Evolutionary conservation across 2,329 filamentous ascomycete genomes (phyloP).

Genomic region (Harringtonia aguacate): DNA sequence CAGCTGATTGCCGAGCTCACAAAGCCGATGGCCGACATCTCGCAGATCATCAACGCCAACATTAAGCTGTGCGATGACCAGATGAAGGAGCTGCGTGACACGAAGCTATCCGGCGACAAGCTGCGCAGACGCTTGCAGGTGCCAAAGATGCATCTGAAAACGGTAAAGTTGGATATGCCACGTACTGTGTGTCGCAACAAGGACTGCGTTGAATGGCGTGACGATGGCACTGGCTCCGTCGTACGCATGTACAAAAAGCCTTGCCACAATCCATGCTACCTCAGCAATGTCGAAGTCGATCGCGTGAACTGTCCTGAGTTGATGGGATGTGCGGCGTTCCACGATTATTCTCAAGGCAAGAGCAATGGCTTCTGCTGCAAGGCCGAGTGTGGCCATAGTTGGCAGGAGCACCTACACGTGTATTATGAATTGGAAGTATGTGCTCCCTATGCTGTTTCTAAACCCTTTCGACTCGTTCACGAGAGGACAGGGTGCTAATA

Average conservation of each 20-base stretch:
- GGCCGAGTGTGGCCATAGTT: conserved; percentile 16
- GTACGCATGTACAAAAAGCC: conserved; percentile 18
- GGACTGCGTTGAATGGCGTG: conserved; percentile 17
- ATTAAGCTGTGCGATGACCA: conserved; percentile 21
- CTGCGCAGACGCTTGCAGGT: conserved; percentile 17
- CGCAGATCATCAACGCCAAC: conserved; percentile 20
- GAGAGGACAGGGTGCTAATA: not conserved
- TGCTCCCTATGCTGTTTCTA: not conserved
- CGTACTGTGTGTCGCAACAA: conserved; percentile 21
- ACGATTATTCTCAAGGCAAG: too few relatives aligned
- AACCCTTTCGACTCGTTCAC: too few relatives aligned
- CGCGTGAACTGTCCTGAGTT: conserved; percentile 15
- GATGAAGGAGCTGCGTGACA: conserved; percentile 16
- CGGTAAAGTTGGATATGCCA: conserved; percentile 14
- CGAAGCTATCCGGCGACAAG: conserved; percentile 14
- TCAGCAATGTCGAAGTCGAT: conserved; percentile 17
- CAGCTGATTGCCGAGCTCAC: conserved; percentile 24
- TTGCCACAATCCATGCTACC: conserved; percentile 21
- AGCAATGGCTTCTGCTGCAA: conserved; percentile 15
- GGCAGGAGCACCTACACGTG: conserved; percentile 26
- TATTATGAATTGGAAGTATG: conserved; percentile 17
- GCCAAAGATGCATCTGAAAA: conserved; percentile 15
- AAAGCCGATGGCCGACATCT: conserved; percentile 25
- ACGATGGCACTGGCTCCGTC: conserved; percentile 14
- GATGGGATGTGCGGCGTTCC: conserved; percentile 19